phyloP scores from a whole-genome alignment of 2,329 filamentous ascomycete species.

The Neophaeococcomyces mojaviensis region DNA sequence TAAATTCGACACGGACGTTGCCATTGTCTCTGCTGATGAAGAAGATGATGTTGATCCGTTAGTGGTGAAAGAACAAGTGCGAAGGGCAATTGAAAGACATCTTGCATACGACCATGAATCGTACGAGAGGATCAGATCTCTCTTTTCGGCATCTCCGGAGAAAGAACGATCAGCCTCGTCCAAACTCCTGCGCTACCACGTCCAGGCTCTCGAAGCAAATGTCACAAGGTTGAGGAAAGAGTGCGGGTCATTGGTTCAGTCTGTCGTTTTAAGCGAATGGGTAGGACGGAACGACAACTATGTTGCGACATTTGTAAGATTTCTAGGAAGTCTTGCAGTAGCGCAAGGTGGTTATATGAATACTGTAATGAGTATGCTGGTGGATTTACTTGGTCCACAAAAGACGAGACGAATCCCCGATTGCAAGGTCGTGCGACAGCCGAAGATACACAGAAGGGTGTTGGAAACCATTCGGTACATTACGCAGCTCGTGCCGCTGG shows the following conservation, averaged over 20 bases:
- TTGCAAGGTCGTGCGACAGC: slow-evolving; percentile 51
- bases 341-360: slow-evolving; percentile 73
- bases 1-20: slow-evolving; percentile 35
- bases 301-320: slow-evolving; percentile 48
- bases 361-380: slow-evolving; percentile 69
- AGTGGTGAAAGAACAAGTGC: slow-evolving; percentile 55
- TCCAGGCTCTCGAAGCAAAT: slow-evolving; percentile 51
- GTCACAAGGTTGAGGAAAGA: slow-evolving; percentile 48
- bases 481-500: slow-evolving; percentile 72
- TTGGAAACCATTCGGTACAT: slow-evolving; percentile 71
- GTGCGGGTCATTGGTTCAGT: slow-evolving; percentile 51
- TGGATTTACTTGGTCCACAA: slow-evolving; percentile 63
- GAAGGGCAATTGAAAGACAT: slow-evolving; percentile 49
- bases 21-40: slow-evolving; percentile 26
- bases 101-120: slow-evolving; percentile 45
- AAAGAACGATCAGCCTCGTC: slow-evolving; percentile 45
- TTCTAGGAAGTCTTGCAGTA: slow-evolving; percentile 61
- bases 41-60: slow-evolving; percentile 21
- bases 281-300: slow-evolving; percentile 54
- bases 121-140: slow-evolving; percentile 50
- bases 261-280: slow-evolving; percentile 54
- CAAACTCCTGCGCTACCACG: slow-evolving; percentile 48
- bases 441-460: slow-evolving; percentile 62
- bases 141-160: slow-evolving; percentile 43
- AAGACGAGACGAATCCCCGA: slow-evolving; percentile 47